Conservation (phyloP, 148 eudicot species). For the Rheum nobile region DNA sequence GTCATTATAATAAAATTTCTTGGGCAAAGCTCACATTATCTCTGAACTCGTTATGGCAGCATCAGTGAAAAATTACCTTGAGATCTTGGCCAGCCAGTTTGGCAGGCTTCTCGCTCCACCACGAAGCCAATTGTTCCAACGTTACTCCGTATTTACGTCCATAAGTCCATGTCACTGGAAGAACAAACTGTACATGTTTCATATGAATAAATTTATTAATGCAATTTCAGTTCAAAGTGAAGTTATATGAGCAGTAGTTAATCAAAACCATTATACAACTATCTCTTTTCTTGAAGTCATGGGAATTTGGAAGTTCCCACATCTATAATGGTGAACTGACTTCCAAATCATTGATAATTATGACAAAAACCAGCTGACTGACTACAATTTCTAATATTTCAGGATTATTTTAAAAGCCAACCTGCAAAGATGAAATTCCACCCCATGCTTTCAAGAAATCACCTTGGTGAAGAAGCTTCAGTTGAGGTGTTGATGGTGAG, state of each 20-base stretch:
- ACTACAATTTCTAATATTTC: no score
- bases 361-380: not conserved
- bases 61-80: conserved; percentile 36
- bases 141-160: conserved; percentile 73
- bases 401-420: conserved; percentile 15
- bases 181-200: conserved; percentile 52
- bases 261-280: not conserved
- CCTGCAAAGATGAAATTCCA: conserved; percentile 95
- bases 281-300: not conserved
- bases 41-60: not conserved
- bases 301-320: not conserved
- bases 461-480: conserved; percentile 66
- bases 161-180: conserved; percentile 86
- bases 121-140: conserved; percentile 61
- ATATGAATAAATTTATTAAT: not conserved
- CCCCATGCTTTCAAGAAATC: conserved; percentile 98
- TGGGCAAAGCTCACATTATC: not conserved
- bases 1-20: not conserved
- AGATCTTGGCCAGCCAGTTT: conserved; percentile 72
- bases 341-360: not conserved
- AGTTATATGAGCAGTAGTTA: not conserved
- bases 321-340: not conserved
- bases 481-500: conserved; percentile 73
- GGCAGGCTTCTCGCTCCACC: conserved; percentile 98
- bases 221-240: no score